phyloP scores from a whole-genome alignment of 164 flowering plant species.

The Santalum album region DNA sequence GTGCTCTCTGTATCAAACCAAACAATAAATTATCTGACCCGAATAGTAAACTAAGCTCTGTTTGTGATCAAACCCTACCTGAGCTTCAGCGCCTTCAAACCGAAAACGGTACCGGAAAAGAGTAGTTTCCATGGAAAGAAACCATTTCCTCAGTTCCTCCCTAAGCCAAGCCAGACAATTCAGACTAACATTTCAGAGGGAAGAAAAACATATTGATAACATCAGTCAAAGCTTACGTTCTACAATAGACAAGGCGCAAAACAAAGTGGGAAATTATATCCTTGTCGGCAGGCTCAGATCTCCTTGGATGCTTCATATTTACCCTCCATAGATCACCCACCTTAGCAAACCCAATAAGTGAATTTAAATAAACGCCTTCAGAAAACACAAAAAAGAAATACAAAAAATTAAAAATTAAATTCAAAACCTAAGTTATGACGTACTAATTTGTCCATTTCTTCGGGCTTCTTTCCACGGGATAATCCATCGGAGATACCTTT shows the following conservation, averaged over 20 bases:
- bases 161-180: constrained; percentile 17
- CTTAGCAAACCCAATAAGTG: constrained; percentile 22
- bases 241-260: constrained; percentile 82
- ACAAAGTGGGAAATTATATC: constrained; percentile 88
- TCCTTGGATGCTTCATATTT: constrained; percentile 58
- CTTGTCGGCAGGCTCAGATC: constrained; percentile 51
- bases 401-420: not conserved
- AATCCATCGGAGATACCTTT: constrained; percentile 78
- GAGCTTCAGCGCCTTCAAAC: constrained; percentile 35
- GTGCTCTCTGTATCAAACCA: constrained; percentile 34
- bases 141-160: constrained; percentile 91
- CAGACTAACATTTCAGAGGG: not conserved
- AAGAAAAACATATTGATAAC: not conserved
- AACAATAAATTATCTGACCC: not conserved
- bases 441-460: constrained; percentile 76
- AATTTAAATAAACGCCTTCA: not conserved
- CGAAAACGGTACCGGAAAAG: constrained; percentile 72
- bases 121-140: constrained; percentile 73
- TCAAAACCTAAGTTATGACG: no score
- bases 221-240: constrained; percentile 49
- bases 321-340: constrained; percentile 51
- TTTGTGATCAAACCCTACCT: constrained; percentile 30
- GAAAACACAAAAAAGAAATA: not conserved
- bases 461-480: constrained; percentile 77
- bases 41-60: not conserved